Base-by-base conservation (phyloP, 805 yeast species). In the Schizosaccharomyces osmophilus region DNA sequence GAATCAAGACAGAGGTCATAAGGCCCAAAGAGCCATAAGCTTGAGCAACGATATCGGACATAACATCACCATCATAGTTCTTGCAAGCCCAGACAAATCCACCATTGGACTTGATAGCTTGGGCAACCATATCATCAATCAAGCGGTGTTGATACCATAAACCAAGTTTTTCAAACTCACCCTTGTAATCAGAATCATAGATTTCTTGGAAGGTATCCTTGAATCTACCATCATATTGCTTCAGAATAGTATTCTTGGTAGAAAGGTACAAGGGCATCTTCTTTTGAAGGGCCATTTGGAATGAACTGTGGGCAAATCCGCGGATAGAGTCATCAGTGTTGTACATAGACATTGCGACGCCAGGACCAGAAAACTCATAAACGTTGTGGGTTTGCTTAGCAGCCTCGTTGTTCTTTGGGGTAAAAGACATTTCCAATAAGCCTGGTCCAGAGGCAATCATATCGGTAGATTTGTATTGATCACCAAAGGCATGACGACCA, bases 51-150 rank as follows among this genome's bases (percentile, higher is more conserved):
- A 90, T 85, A 73, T 90, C 97, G 17, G 94, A 84, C 75, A 88
- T 89, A 62, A 90, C 97, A 72, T 90, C 97, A 73, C 97, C 97
- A 72, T 90, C 97, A 74, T 90, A 90, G 77, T 90, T 90, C 78
- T 90, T 90, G 84, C 90, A 81, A 59, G 97, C 97, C 74, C 90
- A 86, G 68, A 90, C 84, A 73, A 78, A 90, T 5, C 97, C 97
- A 69, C 97, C 97, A 70, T 80, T 82, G 58, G 96, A 87, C 77
- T 90, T 90, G 72, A 90, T 77, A 97, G 90, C 89, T 77, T 90
- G 97, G 26, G 97, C 97, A 60, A 90, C 97, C 97, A 90, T 90
- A 72, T 90, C 97, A 74, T 90, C 97, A 67, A 90, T 90, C 67
- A 90, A 78, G 68, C 97, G 82, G 76, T 90, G 97, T 75, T 90